Percentiles rank a stretch among this genome's conserved stretches.
Conservation (phyloP, 129 eudicot species). For the Chrysanthemum lavandulifolium region DNA sequence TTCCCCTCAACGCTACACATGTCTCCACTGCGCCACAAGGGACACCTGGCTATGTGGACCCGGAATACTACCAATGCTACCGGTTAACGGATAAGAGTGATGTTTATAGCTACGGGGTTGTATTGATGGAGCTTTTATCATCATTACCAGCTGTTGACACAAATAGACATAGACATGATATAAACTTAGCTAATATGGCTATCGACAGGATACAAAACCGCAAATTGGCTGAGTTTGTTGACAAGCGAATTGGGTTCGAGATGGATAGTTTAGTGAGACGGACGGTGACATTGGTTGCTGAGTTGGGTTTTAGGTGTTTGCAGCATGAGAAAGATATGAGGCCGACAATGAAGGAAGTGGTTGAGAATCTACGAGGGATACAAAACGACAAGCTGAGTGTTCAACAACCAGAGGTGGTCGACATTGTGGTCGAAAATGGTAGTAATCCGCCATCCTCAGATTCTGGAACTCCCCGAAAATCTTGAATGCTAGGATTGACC, state of each 20-base stretch:
- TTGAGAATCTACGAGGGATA: constrained; percentile 50
- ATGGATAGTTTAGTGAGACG: constrained; percentile 45
- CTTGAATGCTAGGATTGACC: constrained; percentile 26
- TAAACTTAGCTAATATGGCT: constrained; percentile 83
- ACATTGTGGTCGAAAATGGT: constrained; percentile 49
- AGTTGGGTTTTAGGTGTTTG: constrained; percentile 70
- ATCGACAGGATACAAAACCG: constrained; percentile 58
- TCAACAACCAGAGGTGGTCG: constrained; percentile 54
- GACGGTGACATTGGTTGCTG: constrained; percentile 67
- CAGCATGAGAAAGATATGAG: constrained; percentile 80
- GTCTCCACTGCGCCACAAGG: constrained; percentile 96
- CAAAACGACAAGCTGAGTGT: constrained; percentile 44
- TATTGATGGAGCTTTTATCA: constrained; percentile 68
- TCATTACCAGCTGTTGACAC: constrained; percentile 75
- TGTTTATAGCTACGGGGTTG: constrained; percentile 90
- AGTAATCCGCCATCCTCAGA: constrained; percentile 49
- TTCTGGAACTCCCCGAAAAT: constrained; percentile 34
- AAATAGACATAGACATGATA: constrained; percentile 62
- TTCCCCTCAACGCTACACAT: constrained; percentile 66
- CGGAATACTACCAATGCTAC: constrained; percentile 79
- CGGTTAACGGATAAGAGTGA: constrained; percentile 83
- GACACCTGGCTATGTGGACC: constrained; percentile 91
- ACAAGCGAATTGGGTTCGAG: constrained; percentile 54
- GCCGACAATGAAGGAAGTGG: constrained; percentile 80
- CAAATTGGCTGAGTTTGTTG: constrained; percentile 57